A percentile compares a stretch with the other conserved stretches of the same genome.
Conservation (phyloP, 2,329 filamentous ascomycete species). For the Dactylellina drechsleri region DNA sequence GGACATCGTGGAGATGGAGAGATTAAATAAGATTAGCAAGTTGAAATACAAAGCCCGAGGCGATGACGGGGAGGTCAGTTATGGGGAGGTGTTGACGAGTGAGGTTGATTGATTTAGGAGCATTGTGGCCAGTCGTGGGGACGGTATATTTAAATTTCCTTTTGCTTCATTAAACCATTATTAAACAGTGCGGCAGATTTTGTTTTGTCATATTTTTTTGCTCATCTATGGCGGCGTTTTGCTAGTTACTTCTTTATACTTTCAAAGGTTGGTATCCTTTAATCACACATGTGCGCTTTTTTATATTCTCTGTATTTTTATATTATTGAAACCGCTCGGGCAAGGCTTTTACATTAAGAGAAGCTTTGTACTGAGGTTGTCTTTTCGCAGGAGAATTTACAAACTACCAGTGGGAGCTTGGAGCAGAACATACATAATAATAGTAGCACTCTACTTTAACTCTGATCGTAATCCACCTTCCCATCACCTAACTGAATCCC, state of each 20-base stretch:
- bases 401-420: too few relatives aligned
- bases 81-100: conserved; percentile 50
- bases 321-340: background rate
- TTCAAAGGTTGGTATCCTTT: conserved; percentile 12
- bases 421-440: too few relatives aligned
- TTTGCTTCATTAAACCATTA: background rate
- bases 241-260: conserved; percentile 6
- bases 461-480: too few relatives aligned
- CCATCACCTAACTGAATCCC: too few relatives aligned
- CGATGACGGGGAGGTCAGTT: conserved; percentile 38
- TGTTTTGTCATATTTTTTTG: background rate
- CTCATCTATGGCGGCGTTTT: conserved; percentile 30
- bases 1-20: conserved; percentile 72
- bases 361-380: too few relatives aligned
- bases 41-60: conserved; percentile 14
- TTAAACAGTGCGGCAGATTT: conserved; percentile 7
- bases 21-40: conserved; percentile 59
- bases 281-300: background rate
- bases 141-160: background rate
- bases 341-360: background rate
- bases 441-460: too few relatives aligned
- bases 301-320: conserved; percentile 1
- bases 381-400: too few relatives aligned
- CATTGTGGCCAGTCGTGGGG: too few relatives aligned
- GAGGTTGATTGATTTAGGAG: conserved; percentile 30